Conservation (phyloP, 129 eudicot genomes). For the Glebionis coronaria region DNA sequence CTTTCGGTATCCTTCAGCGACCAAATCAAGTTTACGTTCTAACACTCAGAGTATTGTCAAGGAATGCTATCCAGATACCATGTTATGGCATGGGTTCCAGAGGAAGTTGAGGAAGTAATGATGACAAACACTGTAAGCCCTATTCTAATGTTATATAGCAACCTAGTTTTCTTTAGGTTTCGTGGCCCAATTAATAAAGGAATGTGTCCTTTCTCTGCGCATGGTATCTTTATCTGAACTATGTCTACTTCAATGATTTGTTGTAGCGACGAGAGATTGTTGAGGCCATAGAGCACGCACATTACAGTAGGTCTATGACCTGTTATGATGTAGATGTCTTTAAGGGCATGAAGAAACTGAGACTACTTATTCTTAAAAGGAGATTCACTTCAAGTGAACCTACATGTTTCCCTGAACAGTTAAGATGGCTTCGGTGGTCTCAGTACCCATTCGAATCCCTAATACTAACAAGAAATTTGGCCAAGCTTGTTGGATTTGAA, state of each 20-base stretch:
- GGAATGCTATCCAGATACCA: background rate
- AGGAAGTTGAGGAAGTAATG: background rate
- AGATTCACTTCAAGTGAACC: conserved; percentile 1
- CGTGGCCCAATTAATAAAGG: too few relatives aligned
- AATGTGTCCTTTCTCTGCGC: too few relatives aligned
- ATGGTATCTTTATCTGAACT: too few relatives aligned
- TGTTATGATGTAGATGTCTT: background rate
- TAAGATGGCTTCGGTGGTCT: conserved; percentile 4
- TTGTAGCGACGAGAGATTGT: too few relatives aligned
- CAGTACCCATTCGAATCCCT: background rate
- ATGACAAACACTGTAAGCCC: background rate
- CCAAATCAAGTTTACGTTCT: too few relatives aligned
- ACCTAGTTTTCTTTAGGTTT: too few relatives aligned
- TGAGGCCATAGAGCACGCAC: too few relatives aligned
- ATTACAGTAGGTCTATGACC: background rate
- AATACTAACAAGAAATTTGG: background rate
- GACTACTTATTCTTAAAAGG: background rate
- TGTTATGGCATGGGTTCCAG: background rate
- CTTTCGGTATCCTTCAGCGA: too few relatives aligned
- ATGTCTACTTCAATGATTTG: too few relatives aligned
- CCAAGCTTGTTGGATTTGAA: background rate
- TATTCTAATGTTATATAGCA: too few relatives aligned
- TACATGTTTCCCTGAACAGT: background rate
- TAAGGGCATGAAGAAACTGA: background rate
- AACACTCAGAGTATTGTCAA: background rate